These are phyloP conservation scores for Penicillium flavigenum DNA, from an alignment of 495 filamentous ascomycete genomes.

Conservation along the genomic window DNA sequence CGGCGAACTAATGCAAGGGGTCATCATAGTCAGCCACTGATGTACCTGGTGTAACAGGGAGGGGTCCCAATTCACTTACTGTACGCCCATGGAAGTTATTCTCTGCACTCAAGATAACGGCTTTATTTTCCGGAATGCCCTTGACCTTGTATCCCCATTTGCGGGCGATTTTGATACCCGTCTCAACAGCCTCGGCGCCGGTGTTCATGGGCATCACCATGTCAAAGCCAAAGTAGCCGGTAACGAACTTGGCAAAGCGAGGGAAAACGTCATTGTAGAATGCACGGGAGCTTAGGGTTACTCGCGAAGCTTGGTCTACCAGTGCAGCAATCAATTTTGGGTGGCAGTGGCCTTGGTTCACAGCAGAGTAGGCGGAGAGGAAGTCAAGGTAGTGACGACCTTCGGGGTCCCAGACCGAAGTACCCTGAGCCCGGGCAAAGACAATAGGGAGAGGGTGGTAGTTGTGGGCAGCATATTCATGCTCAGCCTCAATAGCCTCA, in stretches of 20 bases:
- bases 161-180: constrained; percentile 91
- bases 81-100: constrained; percentile 98
- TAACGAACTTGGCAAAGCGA: constrained; percentile 90
- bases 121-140: constrained; percentile 80
- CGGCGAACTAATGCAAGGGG: constrained; percentile 69
- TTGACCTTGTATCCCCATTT: constrained; percentile 99
- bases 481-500: constrained; percentile 75
- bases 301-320: constrained; percentile 80
- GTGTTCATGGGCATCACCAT: constrained; percentile 99
- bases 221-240: constrained; percentile 86
- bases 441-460: constrained; percentile 97
- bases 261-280: constrained; percentile 99
- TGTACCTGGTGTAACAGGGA: constrained; percentile 9
- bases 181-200: constrained; percentile 98
- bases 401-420: constrained; percentile 95
- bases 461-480: constrained; percentile 91
- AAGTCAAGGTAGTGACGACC: constrained; percentile 97
- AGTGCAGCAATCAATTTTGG: constrained; percentile 89
- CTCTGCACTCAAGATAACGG: constrained; percentile 76
- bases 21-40: constrained; percentile 15
- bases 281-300: constrained; percentile 92
- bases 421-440: constrained; percentile 78
- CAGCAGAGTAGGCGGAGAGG: constrained; percentile 94
- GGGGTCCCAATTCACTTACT: constrained; percentile 49
- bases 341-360: constrained; percentile 99